Evolutionary conservation across 1,284 basidiomycete species (phyloP), one percentile per base, ranked within the genome.

Genomic region (Malassezia cuniculi): DNA sequence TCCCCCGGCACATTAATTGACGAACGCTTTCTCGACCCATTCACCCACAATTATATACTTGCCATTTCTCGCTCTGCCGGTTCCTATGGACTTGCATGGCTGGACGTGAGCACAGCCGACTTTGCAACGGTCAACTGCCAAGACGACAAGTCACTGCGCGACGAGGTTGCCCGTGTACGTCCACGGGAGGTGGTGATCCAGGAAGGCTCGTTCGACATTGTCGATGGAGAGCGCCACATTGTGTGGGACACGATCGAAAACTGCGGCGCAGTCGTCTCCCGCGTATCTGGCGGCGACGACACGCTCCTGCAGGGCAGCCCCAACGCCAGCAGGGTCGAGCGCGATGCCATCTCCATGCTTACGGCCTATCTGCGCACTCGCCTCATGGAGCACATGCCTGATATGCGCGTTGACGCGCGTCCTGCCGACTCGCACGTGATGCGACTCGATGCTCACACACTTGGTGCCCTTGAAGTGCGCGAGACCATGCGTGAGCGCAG

Each of bases 21-120:
- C 35, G 63, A 66, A 26, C 55, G 55, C 24, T 66, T 64, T 33
- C 19, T 66, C 15, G 59, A 66, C 42, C 59, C 60, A 1, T 62
- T 62, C 20, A 42, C 37, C 34, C 60, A 57, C 41, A 66, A 66
- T 24, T 66, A 57, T 20, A 55, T 66, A 10, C 48, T 64, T 0
- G 48, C 48, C 7, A 33, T 65, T 9, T 35, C 34, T 3, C 19
- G 26, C 4, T n/a, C 30, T 2, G 9, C 9, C 1, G 5, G 19
- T 5, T 29, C 31, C 33, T 63, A 37, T 28, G 62, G 63, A 4
- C 32, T 66, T 8, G 61, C 61, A 4, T 66, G 63, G 63, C 40
- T 64, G 24, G 63, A 66, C 36, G 48, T 66, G 18, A 54, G 60
- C n/a, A 66, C 63, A 12, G 57, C 59, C 15, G 60, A 64, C 32